Base-by-base conservation (phyloP, 2,329 filamentous ascomycete genomes). In the Aspergillus quadrilineatus region DNA sequence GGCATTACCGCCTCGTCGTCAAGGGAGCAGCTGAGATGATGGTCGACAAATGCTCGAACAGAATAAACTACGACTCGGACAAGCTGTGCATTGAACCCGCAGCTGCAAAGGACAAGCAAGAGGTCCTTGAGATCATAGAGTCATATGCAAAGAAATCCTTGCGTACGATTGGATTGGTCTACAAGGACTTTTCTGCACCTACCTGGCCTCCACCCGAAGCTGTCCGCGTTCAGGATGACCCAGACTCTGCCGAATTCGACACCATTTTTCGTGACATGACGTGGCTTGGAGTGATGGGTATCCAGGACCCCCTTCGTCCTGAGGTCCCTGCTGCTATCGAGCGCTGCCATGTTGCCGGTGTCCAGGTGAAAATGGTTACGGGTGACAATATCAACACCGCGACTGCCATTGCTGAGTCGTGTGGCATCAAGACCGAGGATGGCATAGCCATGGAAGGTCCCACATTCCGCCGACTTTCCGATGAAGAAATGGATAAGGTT, bases 311-410 rank as follows among this genome's bases (percentile, higher is more conserved):
- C 34, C 82, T 90, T 15, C 80, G 88, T 55, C 80, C 82, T 5
- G 86, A 87, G 62, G 88, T 90, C 22, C 79, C 84, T 12, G 81
- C 84, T 47, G 88, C 88, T 44, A 88, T 91, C 53, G 77, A 79
- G 57, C 83, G 84, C 66, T 89, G 87, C 60, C 82, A 86, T 62
- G 79, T 79, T 28, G 88, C 88, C 15, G 88, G 88, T 53, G 87
- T 91, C 14, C 79, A 84, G 54, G 86, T 89, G 47, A 86, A 87
- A 64, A 89, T 89, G 86, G 87, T 89, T 49, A 89, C 87, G 26
- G 87, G 73, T 50, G 87, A 90, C 71, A 90, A 90, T 65, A 77
- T 89, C 60, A 78, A 85, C 17, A 92, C 89, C 22, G 89, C 87
- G 7, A 84, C 83, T 50, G 89, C 89, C 2, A 92, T 92, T 63